phyloP scores from a whole-genome alignment of 176 grass and related monocot species.

The Carex littledalei region DNA sequence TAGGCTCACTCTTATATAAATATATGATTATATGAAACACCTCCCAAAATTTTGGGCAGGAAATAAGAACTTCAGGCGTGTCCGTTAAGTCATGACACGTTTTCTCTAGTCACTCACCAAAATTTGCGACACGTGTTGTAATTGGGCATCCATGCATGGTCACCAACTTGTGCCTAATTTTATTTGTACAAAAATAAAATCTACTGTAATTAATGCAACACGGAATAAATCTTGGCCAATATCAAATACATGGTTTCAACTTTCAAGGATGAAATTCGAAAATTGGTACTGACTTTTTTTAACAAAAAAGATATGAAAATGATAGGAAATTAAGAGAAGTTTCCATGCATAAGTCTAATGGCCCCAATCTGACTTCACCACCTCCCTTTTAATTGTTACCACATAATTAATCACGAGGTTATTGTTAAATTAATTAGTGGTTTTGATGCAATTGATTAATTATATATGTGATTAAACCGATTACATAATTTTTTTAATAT shows the following conservation, averaged over 20 bases:
- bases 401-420: background rate
- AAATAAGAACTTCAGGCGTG: background rate
- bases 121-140: background rate
- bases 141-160: background rate
- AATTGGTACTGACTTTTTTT: background rate
- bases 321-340: background rate
- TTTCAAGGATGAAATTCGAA: no score
- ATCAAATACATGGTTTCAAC: no score
- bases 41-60: slow-evolving; percentile 3
- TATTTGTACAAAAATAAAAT: background rate
- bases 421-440: background rate
- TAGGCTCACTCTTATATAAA: no score
- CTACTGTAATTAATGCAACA: background rate
- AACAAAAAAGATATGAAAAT: background rate
- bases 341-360: background rate
- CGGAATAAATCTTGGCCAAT: background rate
- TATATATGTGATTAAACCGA: background rate
- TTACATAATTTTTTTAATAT: background rate
- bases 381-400: background rate
- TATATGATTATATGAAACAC: background rate
- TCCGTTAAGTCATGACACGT: background rate
- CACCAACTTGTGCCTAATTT: slow-evolving; percentile 2
- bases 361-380: background rate
- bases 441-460: background rate
- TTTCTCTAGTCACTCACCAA: slow-evolving; percentile 4